phyloP scores from a whole-genome alignment of 176 grass and related monocot genomes.

The Carex myosuroides region DNA sequence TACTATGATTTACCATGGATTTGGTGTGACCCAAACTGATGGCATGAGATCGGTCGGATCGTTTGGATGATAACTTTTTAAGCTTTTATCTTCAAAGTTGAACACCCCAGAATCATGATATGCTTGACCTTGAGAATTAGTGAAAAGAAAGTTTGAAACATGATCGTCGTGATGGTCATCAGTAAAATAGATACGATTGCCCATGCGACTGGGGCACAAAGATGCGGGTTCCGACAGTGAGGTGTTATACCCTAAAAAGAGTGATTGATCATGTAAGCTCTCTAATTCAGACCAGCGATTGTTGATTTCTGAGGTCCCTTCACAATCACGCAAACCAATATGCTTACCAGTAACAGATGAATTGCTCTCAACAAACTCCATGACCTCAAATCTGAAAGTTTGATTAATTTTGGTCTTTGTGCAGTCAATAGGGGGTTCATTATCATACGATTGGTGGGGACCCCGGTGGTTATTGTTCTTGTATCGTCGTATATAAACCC shows the following conservation, averaged over 20 bases:
- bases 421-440: neutral
- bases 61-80: neutral
- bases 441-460: neutral
- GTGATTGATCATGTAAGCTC: neutral
- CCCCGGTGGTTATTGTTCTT: neutral
- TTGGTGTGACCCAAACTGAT: slow-evolving; percentile 16
- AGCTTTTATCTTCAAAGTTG: neutral
- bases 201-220: neutral
- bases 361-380: neutral
- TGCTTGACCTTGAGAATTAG: neutral
- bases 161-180: slow-evolving; percentile 9
- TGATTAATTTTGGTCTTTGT: neutral
- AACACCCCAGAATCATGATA: neutral
- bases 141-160: neutral
- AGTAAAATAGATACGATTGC: slow-evolving; percentile 14
- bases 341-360: neutral
- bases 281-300: slow-evolving; percentile 8
- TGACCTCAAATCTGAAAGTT: slow-evolving; percentile 18
- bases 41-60: slow-evolving; percentile 7
- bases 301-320: neutral
- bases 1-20: slow-evolving; percentile 1
- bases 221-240: slow-evolving; percentile 2
- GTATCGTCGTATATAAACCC: neutral
- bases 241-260: neutral
- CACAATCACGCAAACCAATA: neutral